These are phyloP conservation scores for Drosera spatulata DNA, from an alignment of 179 eudicot species.

Conservation along the genomic window DNA sequence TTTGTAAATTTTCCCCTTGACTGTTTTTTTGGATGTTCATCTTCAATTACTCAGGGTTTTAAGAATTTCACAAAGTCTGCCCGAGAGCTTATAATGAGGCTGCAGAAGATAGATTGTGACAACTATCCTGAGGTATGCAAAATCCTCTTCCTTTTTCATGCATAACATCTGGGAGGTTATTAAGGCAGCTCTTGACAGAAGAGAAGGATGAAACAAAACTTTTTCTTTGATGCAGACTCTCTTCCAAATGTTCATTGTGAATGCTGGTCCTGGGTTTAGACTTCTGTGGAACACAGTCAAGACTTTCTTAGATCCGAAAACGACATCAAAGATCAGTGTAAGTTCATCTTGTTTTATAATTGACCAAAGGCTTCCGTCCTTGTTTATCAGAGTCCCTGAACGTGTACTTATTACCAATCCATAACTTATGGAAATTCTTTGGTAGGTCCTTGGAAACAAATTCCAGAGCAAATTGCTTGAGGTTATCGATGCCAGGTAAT, in stretches of 20 bases:
- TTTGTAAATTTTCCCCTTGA: neutral
- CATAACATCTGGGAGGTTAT: neutral
- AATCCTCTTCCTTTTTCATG: neutral
- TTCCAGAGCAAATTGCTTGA: conserved; percentile 58
- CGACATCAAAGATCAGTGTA: conserved; percentile 71
- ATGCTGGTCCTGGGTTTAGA: conserved; percentile 78
- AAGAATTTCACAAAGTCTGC: conserved; percentile 72
- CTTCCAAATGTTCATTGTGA: conserved; percentile 66
- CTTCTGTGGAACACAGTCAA: conserved; percentile 68
- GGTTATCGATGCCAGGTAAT: conserved; percentile 56
- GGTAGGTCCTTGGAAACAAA: conserved; percentile 63
- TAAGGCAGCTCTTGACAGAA: neutral
- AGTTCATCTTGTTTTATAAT: neutral
- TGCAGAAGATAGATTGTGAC: conserved; percentile 80
- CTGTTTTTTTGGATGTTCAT: neutral
- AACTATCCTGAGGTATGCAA: conserved; percentile 81
- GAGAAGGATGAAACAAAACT: neutral
- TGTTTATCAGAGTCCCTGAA: no score
- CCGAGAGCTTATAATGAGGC: conserved; percentile 53
- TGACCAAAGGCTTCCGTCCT: neutral
- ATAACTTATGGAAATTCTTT: neutral
- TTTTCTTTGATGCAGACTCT: conserved; percentile 50
- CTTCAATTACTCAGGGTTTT: conserved; percentile 41
- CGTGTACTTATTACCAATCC: neutral
- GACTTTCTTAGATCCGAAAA: conserved; percentile 63